Evolutionary conservation across 345 rosid genomes (phyloP).

Genomic region (Ceriops decandra): DNA sequence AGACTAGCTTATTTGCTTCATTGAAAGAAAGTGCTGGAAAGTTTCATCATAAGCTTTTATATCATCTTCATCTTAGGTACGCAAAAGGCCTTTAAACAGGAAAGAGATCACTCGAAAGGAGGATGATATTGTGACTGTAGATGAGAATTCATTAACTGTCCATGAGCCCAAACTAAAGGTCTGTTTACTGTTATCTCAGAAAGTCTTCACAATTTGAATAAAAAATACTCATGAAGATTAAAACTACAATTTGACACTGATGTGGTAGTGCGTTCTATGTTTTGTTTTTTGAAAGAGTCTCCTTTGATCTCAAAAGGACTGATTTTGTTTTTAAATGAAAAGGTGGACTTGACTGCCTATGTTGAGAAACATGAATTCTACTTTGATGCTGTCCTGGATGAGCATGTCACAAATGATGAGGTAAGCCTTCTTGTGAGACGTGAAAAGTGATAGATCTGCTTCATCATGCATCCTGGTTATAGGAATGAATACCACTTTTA

Average conservation of each 20-base stretch:
- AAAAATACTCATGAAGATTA: neutral
- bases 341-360: constrained; percentile 99
- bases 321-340: constrained; percentile 33
- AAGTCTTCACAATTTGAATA: neutral
- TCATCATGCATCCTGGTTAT: neutral
- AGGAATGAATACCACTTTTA: neutral
- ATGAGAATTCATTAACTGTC: constrained; percentile 65
- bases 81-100: constrained; percentile 94
- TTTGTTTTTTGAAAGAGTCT: constrained; percentile 1
- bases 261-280: neutral
- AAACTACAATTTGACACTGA: constrained; percentile 7
- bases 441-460: neutral
- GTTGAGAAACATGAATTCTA: constrained; percentile 97
- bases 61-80: constrained; percentile 47
- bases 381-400: constrained; percentile 95
- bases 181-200: constrained; percentile 20
- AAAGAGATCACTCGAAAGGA: constrained; percentile 84
- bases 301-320: constrained; percentile 6
- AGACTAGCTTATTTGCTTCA: neutral
- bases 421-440: constrained; percentile 27
- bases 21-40: neutral
- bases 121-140: constrained; percentile 83
- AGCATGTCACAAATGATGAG: constrained; percentile 82
- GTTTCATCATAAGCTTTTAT: constrained; percentile 9
- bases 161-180: constrained; percentile 98